Evolutionary conservation across 345 rosid species (phyloP).

Genomic region (Eucalyptus curtisii): DNA sequence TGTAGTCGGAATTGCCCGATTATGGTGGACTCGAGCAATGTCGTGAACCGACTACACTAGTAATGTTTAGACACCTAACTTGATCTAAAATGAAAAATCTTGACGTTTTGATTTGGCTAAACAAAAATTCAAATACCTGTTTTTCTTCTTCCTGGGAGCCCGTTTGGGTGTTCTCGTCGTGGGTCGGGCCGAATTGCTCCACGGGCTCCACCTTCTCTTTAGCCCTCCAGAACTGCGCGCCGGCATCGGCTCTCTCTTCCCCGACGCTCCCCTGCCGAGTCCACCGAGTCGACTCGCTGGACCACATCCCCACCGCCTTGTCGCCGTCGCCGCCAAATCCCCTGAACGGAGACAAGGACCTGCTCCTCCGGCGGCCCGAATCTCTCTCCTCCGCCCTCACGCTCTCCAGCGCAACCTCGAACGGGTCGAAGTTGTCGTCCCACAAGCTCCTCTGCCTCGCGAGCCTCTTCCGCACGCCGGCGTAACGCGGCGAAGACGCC

Average conservation of each 20-base stretch:
- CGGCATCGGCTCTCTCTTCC: neutral
- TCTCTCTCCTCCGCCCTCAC: conserved; percentile 14
- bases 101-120: neutral
- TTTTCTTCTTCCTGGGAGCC: neutral
- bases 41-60: neutral
- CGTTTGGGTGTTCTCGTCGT: neutral
- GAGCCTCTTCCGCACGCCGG: neutral
- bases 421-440: conserved; percentile 56
- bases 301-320: neutral
- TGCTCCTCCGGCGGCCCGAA: neutral
- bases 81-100: neutral
- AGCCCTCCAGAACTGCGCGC: neutral
- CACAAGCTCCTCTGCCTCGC: conserved; percentile 17
- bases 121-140: neutral
- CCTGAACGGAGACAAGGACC: neutral
- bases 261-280: neutral
- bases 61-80: neutral
- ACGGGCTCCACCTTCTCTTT: neutral
- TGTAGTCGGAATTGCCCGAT: neutral
- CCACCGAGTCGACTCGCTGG: neutral
- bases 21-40: neutral
- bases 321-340: neutral
- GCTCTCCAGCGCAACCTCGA: conserved; percentile 28
- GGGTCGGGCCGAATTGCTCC: neutral
- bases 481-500: neutral